These are phyloP conservation scores for Nemophila menziesii DNA, from an alignment of 257 asterid species.

Conservation along the genomic window DNA sequence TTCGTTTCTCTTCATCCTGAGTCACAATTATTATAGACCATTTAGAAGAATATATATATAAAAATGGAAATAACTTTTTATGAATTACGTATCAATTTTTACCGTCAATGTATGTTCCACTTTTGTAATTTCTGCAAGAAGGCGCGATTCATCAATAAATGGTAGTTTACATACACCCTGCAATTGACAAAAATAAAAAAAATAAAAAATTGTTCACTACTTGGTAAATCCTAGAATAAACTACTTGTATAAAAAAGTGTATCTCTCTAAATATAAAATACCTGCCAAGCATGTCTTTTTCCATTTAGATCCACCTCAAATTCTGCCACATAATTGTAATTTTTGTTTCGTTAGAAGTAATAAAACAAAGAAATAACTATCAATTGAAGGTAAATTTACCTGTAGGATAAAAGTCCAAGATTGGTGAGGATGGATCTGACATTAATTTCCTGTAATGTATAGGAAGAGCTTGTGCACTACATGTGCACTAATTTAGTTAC, in stretches of 20 bases:
- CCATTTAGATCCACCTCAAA: slow-evolving; percentile 58
- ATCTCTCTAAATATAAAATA: slow-evolving; percentile 2
- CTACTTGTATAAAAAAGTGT: not conserved
- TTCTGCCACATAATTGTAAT: slow-evolving; percentile 23
- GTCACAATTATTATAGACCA: slow-evolving; percentile 16
- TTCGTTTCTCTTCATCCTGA: slow-evolving; percentile 46
- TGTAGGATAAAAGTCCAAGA: slow-evolving; percentile 50
- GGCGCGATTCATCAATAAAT: slow-evolving; percentile 47
- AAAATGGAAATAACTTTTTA: not conserved
- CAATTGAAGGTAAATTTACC: slow-evolving; percentile 21
- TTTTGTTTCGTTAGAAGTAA: slow-evolving; percentile 7
- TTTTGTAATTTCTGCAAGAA: slow-evolving; percentile 43
- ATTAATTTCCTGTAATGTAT: slow-evolving; percentile 36
- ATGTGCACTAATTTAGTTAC: slow-evolving; percentile 10
- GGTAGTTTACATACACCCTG: slow-evolving; percentile 61
- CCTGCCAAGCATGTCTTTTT: slow-evolving; percentile 52
- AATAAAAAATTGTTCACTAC: not conserved
- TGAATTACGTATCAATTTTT: slow-evolving; percentile 2
- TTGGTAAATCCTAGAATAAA: not conserved
- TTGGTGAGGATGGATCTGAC: slow-evolving; percentile 50
- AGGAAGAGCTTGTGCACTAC: slow-evolving; percentile 59
- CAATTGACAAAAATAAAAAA: slow-evolving; percentile 10
- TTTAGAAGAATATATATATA: not conserved
- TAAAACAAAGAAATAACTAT: not conserved
- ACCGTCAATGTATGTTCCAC: slow-evolving; percentile 52